A percentile compares a stretch with the other conserved stretches of the same genome.
Conservation (phyloP, 495 filamentous ascomycete genomes). For the Pyrenula massariospora region DNA sequence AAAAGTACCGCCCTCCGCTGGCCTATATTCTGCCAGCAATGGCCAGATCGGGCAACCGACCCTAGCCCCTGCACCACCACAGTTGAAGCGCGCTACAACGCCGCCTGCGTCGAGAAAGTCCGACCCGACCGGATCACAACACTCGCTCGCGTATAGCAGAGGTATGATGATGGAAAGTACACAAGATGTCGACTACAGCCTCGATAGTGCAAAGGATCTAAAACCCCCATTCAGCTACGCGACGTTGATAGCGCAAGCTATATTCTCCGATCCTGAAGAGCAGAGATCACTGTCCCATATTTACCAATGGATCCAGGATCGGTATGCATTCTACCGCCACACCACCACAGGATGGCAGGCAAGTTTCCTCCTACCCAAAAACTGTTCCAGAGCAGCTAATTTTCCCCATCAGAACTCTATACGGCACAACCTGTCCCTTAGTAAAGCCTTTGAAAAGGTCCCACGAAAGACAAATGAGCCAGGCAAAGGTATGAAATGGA, state of each 20-base stretch:
- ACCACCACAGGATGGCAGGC: conserved; percentile 77
- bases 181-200: conserved; percentile 74
- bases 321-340: conserved; percentile 83
- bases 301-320: conserved; percentile 78
- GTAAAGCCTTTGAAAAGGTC: conserved; percentile 85
- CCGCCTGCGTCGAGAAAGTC: conserved; percentile 15
- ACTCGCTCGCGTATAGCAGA: conserved; percentile 47
- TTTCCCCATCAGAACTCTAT: conserved; percentile 65
- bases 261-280: conserved; percentile 70
- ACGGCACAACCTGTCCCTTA: conserved; percentile 87
- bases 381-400: background rate
- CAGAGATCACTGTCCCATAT: conserved; percentile 82
- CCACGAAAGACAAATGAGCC: conserved; percentile 87
- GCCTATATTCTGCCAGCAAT: conserved; percentile 13
- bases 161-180: conserved; percentile 64
- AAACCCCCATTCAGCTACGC: conserved; percentile 95
- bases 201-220: conserved; percentile 71
- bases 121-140: conserved; percentile 22
- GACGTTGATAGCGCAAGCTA: conserved; percentile 93
- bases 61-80: conserved; percentile 11
- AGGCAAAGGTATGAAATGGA: conserved; percentile 98
- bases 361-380: conserved; percentile 13
- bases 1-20: conserved; percentile 6
- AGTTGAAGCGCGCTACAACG: conserved; percentile 41
- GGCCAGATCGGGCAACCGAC: background rate